Base-by-base conservation (phyloP, 495 filamentous ascomycete genomes). In the Mycothermus thermophilus region DNA sequence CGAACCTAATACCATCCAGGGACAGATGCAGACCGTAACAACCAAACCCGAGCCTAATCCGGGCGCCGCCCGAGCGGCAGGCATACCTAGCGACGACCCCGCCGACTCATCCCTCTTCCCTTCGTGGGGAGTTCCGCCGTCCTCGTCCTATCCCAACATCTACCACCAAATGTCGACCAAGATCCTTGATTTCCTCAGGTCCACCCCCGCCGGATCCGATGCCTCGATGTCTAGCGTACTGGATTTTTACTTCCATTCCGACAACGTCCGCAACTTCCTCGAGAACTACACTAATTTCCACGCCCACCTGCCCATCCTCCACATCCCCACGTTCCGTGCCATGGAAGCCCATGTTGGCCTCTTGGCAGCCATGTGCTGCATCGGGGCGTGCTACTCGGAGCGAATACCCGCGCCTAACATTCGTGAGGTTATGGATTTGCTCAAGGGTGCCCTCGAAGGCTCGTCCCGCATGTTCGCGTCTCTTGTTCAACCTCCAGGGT, bases 351-450 rank as follows among this genome's bases (percentile, higher is more conserved):
- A 72, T 47, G 64, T 72, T 30, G 72, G 72, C 16, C 59, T 80
- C 13, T 47, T 78, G 22, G 54, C 77, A 11, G 61, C 66, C 13
- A 75, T 81, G 63, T 66, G 80, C 36, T 76, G 67, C 40, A 60
- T 79, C 40, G 76, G 77, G 12, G 75, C 76, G 19, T 75, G 77
- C 17, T 81, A 80, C 50, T 78, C 76, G 16, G 54, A 71, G 30
- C 58, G 55, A 23, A 49, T 75, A 11, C 52, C 57, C 2, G 51
- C 71, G 11, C 48, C 58, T 17, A 61, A 75, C 39, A 67, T 75
- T 33, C 66, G 76, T 26, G 64, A 68, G 38, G 50, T 79, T 39
- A 75, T 74, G 54, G 69, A 78, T 27, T 54, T 66, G 22, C 52
- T 70, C 2, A 63, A 62, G 18, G 43, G 51, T 11, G 65, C 64